Evolutionary conservation across 2,329 filamentous ascomycete genomes (phyloP).

Genomic region (Diaporthe eres): DNA sequence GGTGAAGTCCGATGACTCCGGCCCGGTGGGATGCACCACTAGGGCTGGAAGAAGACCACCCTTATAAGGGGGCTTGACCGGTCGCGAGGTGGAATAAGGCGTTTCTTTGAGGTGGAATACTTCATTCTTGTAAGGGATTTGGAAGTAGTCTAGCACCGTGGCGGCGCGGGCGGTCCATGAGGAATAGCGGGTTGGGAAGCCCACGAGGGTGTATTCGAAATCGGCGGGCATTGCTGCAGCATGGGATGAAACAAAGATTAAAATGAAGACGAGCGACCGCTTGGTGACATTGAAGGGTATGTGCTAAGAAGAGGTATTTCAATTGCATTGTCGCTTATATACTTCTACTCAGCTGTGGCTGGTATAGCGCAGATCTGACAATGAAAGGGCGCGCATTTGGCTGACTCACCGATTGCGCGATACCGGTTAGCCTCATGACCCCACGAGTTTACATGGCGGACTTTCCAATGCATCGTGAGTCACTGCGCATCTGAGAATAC

Average conservation of each 20-base stretch:
- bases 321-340: not conserved
- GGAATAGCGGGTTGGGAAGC: slow-evolving; percentile 5
- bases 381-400: not conserved
- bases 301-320: not conserved
- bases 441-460: not conserved
- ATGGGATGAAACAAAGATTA: not conserved
- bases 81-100: not conserved
- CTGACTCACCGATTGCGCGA: not conserved
- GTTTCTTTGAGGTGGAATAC: not conserved
- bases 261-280: not conserved
- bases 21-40: not conserved
- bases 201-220: not conserved
- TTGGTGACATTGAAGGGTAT: not conserved
- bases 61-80: not conserved
- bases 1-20: not conserved
- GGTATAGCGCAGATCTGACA: not conserved
- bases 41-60: not conserved
- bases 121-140: not conserved
- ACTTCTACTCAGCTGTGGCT: not conserved
- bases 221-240: not conserved
- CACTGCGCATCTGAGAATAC: not conserved
- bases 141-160: not conserved
- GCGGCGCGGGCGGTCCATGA: slow-evolving; percentile 1
- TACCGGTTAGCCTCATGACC: not conserved
- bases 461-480: not conserved